phyloP scores from a whole-genome alignment of 305 asterid genomes.

The Fraxinus floribunda region DNA sequence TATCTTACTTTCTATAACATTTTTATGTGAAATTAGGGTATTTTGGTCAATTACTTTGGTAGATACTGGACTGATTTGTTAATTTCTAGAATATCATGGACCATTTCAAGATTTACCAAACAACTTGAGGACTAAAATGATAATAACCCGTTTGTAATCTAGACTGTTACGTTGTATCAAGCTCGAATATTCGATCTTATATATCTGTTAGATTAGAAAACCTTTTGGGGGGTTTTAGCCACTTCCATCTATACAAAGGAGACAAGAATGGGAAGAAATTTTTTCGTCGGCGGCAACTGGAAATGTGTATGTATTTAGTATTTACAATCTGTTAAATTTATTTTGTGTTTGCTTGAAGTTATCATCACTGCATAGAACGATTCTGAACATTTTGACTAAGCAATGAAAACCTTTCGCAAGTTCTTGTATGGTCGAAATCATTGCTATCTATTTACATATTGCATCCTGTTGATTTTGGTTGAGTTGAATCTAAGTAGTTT shows the following conservation, averaged over 20 bases:
- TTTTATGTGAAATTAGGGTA: neutral
- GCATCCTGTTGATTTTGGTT: neutral
- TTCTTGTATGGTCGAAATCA: neutral
- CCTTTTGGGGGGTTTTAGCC: neutral
- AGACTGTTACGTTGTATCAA: neutral
- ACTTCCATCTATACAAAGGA: neutral
- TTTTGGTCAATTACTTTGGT: neutral
- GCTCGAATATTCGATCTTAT: neutral
- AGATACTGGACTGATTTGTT: neutral
- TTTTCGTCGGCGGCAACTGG: conserved; percentile 36
- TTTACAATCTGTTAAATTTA: neutral
- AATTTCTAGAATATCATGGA: neutral
- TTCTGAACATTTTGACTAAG: neutral
- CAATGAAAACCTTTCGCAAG: neutral
- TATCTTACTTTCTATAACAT: neutral
- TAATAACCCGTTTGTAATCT: neutral
- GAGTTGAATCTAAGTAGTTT: neutral
- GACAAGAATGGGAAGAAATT: conserved; percentile 26
- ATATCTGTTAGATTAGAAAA: neutral
- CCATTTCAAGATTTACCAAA: neutral
- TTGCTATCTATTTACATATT: neutral
- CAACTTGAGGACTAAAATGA: neutral
- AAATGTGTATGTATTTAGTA: conserved; percentile 24
- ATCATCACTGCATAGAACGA: neutral
- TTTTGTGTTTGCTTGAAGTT: neutral